Percentiles rank a stretch among this genome's conserved stretches.
phyloP scores from a whole-genome alignment of 108 stramenopile species.

The Cyclotella atomus region DNA sequence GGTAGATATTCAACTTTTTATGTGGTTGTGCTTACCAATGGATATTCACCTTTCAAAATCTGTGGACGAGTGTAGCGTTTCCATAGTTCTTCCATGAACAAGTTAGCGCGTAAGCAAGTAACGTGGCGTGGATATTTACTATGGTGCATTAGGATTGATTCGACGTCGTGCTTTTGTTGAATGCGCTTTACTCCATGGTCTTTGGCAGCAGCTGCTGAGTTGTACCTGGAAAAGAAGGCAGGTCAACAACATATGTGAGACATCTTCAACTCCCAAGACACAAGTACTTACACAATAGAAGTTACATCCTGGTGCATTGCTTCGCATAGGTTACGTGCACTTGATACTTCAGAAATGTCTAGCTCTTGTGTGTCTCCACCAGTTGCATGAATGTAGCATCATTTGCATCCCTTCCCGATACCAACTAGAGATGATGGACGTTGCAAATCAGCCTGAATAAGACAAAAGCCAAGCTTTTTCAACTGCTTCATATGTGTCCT shows the following conservation, averaged over 20 bases:
- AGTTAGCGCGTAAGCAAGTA: constrained; percentile 27
- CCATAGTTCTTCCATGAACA: constrained; percentile 46
- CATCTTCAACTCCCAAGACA: too few species aligned
- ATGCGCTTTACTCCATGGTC: constrained; percentile 21
- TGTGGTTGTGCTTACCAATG: too few species aligned
- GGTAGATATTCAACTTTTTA: too few species aligned
- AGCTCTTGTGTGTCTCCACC: constrained; percentile 13
- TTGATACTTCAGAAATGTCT: constrained; percentile 13
- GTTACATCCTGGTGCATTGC: not conserved
- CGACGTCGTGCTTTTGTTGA: not conserved
- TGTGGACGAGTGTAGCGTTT: constrained; percentile 34
- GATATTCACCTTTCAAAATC: constrained; percentile 28
- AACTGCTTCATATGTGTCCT: not conserved
- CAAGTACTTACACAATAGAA: constrained; percentile 20
- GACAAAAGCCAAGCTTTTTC: not conserved
- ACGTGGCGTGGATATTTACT: not conserved
- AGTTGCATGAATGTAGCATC: constrained; percentile 28
- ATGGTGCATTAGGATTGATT: not conserved
- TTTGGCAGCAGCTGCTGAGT: constrained; percentile 19
- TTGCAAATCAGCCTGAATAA: constrained; percentile 11
- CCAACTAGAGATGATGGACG: not conserved
- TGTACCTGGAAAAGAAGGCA: too few species aligned
- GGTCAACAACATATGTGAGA: too few species aligned
- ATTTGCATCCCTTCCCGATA: not conserved
- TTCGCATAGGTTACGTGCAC: constrained; percentile 15